A percentile compares a stretch with the other conserved stretches of the same genome.
phyloP scores from a whole-genome alignment of 2,329 filamentous ascomycete species.

The Neopestalotiopsis sp. region DNA sequence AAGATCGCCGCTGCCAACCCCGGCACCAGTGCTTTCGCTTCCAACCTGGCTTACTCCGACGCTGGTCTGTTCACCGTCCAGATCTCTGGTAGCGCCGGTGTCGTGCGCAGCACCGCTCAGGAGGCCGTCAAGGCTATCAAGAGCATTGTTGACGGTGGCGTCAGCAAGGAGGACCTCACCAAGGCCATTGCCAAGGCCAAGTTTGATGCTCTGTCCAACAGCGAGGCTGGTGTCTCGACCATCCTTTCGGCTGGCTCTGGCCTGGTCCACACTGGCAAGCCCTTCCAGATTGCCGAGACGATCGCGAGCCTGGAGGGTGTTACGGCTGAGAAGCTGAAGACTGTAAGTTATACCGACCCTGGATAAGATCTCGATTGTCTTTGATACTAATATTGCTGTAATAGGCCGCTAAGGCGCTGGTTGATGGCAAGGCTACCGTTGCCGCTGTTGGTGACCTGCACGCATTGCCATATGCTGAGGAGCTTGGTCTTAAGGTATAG shows the following conservation, averaged over 20 bases:
- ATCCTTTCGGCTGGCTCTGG: conserved; percentile 85
- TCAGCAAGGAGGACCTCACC: conserved; percentile 83
- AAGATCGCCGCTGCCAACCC: conserved; percentile 74
- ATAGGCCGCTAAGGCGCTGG: conserved; percentile 84
- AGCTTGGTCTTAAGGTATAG: conserved; percentile 94
- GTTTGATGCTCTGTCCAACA: conserved; percentile 85
- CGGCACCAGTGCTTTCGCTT: conserved; percentile 72
- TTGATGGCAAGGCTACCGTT: conserved; percentile 88
- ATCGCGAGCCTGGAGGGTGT: conserved; percentile 82
- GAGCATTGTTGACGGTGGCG: conserved; percentile 75
- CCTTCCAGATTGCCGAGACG: conserved; percentile 82
- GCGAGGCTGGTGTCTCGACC: conserved; percentile 77
- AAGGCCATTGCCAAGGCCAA: conserved; percentile 94
- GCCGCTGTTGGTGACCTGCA: conserved; percentile 91
- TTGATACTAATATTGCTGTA: conserved; percentile 32
- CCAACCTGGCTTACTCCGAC: conserved; percentile 88
- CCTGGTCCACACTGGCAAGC: conserved; percentile 79
- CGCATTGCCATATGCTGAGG: conserved; percentile 88
- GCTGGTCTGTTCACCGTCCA: conserved; percentile 88
- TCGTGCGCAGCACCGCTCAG: conserved; percentile 75
- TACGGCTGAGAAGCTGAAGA: conserved; percentile 82
- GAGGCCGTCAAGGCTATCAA: conserved; percentile 83
- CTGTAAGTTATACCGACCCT: conserved; percentile 62
- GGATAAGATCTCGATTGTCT: conserved; percentile 19
- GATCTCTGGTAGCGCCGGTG: conserved; percentile 74